These are phyloP conservation scores for Leersia perrieri DNA, from an alignment of 176 grass and related monocot species.

Conservation along the genomic window DNA sequence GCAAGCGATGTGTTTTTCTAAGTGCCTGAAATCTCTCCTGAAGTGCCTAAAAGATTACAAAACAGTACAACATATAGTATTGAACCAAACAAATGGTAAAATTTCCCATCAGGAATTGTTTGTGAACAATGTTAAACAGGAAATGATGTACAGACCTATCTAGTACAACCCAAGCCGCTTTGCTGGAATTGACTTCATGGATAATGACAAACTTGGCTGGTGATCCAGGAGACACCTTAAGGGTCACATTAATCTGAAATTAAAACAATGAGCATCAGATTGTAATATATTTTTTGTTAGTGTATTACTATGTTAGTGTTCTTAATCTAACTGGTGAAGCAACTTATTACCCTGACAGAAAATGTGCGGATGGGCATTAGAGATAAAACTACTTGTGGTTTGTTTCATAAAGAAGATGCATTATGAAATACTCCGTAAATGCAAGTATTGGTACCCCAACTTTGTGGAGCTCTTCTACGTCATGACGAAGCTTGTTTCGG, in stretches of 20 bases:
- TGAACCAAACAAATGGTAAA: background rate
- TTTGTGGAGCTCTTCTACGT: constrained; percentile 41
- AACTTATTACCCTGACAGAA: background rate
- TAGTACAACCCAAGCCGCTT: constrained; percentile 60
- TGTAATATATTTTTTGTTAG: background rate
- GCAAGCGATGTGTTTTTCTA: constrained; percentile 66
- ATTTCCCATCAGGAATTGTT: background rate
- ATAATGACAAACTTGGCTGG: constrained; percentile 57
- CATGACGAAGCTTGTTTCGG: constrained; percentile 39
- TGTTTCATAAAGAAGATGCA: background rate
- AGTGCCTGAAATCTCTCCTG: constrained; percentile 57
- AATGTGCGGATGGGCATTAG: background rate
- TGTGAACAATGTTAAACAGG: background rate
- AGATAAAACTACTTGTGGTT: background rate
- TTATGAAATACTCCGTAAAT: constrained; percentile 8
- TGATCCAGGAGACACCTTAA: constrained; percentile 60
- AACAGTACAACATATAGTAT: constrained; percentile 2
- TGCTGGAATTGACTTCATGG: constrained; percentile 59
- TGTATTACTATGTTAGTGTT: background rate
- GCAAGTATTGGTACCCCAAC: constrained; percentile 38
- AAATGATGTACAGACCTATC: constrained; percentile 52
- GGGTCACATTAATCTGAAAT: constrained; percentile 50
- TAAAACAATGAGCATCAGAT: constrained; percentile 25
- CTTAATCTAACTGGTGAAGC: background rate
- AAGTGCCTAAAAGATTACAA: constrained; percentile 47